Conservation (phyloP, 176 grass and related monocot species). For the Urochloa ruziziensis region DNA sequence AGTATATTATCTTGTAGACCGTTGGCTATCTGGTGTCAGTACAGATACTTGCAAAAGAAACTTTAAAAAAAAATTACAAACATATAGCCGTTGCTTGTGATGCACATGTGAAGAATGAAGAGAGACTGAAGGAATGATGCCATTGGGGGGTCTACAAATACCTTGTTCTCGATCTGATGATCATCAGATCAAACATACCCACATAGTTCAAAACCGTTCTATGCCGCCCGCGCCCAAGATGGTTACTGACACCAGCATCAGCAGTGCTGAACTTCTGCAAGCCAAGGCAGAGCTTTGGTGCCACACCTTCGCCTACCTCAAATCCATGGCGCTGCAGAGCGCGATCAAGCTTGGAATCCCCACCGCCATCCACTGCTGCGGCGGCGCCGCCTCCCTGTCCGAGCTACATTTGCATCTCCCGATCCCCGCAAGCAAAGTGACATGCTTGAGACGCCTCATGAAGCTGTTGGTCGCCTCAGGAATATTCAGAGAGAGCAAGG, state of each 20-base stretch:
- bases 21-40: no score
- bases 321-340: constrained; percentile 33
- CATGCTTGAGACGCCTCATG: constrained; percentile 38
- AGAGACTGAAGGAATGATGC: no score
- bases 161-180: no score
- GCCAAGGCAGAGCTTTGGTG: constrained; percentile 24
- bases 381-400: constrained; percentile 13
- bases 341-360: constrained; percentile 42
- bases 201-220: neutral
- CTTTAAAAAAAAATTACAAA: no score
- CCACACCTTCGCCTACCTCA: neutral
- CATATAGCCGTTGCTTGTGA: no score
- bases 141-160: no score
- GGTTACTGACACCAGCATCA: neutral
- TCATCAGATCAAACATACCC: neutral
- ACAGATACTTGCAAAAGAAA: no score
- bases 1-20: no score
- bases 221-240: neutral
- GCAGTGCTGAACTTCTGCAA: constrained; percentile 3
- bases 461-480: constrained; percentile 12
- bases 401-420: constrained; percentile 8
- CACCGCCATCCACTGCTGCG: constrained; percentile 19
- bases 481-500: neutral
- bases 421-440: neutral
- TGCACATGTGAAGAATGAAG: no score